Conservation (phyloP, 306 rosid genomes). For the Senna tora region DNA sequence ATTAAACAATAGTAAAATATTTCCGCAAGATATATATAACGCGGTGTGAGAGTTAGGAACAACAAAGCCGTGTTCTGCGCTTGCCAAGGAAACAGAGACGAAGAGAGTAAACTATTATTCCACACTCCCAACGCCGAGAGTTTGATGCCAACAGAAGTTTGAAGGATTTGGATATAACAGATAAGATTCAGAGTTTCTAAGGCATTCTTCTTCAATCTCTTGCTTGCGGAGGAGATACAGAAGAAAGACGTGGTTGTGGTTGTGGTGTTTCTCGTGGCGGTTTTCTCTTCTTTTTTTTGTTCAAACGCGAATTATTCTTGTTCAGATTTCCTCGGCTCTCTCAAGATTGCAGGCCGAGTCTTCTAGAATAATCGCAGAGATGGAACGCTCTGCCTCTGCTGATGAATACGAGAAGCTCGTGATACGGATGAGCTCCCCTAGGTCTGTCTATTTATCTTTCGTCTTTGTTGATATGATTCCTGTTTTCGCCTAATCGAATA, state of each 20-base stretch:
- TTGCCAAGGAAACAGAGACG: no score
- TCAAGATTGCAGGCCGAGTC: background rate
- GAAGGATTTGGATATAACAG: slow-evolving; percentile 21
- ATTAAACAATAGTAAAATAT: slow-evolving; percentile 5
- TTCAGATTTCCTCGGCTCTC: background rate
- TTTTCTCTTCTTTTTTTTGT: background rate
- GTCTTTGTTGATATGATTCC: background rate
- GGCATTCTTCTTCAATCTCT: background rate
- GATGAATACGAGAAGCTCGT: slow-evolving; percentile 84
- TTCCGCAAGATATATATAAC: slow-evolving; percentile 39
- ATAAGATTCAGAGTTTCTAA: slow-evolving; percentile 41
- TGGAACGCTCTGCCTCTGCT: slow-evolving; percentile 77
- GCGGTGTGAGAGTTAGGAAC: slow-evolving; percentile 12
- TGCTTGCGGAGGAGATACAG: background rate
- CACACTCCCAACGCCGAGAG: no score
- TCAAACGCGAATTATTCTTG: no score
- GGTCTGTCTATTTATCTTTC: slow-evolving; percentile 48
- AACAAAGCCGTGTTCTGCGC: no score
- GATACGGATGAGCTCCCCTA: slow-evolving; percentile 77
- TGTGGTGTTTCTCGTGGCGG: background rate
- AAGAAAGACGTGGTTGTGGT: background rate
- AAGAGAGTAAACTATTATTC: no score
- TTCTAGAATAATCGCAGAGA: slow-evolving; percentile 19
- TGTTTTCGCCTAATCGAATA: no score
- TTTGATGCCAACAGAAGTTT: no score